A percentile compares a stretch with the other conserved stretches of the same genome.
Evolutionary conservation across 768 basidiomycete species (phyloP).

Genomic region (Mrakia frigida): DNA sequence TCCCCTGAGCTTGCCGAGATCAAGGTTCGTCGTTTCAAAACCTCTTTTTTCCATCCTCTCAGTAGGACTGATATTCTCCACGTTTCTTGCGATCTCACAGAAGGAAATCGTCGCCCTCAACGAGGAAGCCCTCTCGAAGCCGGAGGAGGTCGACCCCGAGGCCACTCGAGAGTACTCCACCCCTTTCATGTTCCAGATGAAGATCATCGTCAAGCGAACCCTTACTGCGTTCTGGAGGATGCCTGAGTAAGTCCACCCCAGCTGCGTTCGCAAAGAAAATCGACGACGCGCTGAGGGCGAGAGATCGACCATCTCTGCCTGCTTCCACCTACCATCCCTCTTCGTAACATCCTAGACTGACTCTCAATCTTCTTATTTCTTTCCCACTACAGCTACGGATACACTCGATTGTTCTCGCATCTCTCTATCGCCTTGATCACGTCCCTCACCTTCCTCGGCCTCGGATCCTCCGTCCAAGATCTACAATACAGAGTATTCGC

Average conservation of each 20-base stretch:
- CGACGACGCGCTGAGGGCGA: not conserved
- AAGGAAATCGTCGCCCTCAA: constrained; percentile 51
- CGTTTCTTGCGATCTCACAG: not conserved
- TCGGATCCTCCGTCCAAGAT: constrained; percentile 60
- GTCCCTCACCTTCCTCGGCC: constrained; percentile 71
- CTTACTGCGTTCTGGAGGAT: constrained; percentile 71
- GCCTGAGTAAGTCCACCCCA: constrained; percentile 24
- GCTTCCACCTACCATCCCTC: no score
- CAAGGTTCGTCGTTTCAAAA: constrained; percentile 31
- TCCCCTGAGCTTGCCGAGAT: constrained; percentile 56
- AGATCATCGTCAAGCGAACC: constrained; percentile 54
- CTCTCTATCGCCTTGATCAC: constrained; percentile 51
- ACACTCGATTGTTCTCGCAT: constrained; percentile 43
- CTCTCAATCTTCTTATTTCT: not conserved
- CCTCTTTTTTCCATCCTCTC: no score
- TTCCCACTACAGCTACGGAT: not conserved
- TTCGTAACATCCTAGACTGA: not conserved
- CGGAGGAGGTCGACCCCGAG: constrained; percentile 32
- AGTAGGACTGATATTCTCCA: no score
- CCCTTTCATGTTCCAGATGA: constrained; percentile 67
- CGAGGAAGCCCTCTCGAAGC: constrained; percentile 29
- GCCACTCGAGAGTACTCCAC: constrained; percentile 50
- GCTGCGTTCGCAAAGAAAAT: no score
- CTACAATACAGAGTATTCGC: constrained; percentile 70
- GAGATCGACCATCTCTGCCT: no score